Evolutionary conservation across 768 basidiomycete species (phyloP), one percentile per base, ranked within the genome.

Genomic region (Gautieria morchelliformis): DNA sequence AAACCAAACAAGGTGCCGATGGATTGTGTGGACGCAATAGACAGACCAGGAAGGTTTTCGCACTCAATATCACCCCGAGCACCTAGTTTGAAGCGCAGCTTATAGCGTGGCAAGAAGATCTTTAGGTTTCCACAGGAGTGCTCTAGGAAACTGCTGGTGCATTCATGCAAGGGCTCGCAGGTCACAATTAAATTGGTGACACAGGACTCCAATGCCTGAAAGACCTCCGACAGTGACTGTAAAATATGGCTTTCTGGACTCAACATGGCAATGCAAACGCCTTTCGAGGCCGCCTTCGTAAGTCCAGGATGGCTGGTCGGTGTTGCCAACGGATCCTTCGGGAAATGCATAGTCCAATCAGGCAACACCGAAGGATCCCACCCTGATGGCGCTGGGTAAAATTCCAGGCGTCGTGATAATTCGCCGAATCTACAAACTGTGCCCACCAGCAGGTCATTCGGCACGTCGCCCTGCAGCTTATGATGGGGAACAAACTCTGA

Each of bases 1-100:
- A 81, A 61, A 15, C 79, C 80, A 40, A 77, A 69, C 62, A 81
- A 64, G 1, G 76, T 73, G 1, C 76, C 76, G 1, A 65, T 64
- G 1, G 69, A 75, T 58, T 79, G 79, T 37, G 66, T 51, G 2
- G 52, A 1, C 52, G 78, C 75, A n/a, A 78, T 66, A 15, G 41
- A 32, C n/a, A 58, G 48, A 8, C 62, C 53, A 11, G 62, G 60
- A 19, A 63, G 39, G 22, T 63, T 60, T 22, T 37, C 30, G 53
- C 56, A 63, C 45, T 55, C 58, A 2, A 65, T 8, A 7, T 44
- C n/a, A 8, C 49, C 20, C 12, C 63, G 63, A 1, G 64, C 46
- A 32, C 71, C 67, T 20, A 76, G 33, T 47, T 70, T 71, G 53
- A 80, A 80, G 0, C 70, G 66, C 8, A 80, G 63, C 1, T 66